A percentile compares a stretch with the other conserved stretches of the same genome.
phyloP scores from a whole-genome alignment of 2,329 filamentous ascomycete species.

The Phyllosticta citribraziliensis region DNA sequence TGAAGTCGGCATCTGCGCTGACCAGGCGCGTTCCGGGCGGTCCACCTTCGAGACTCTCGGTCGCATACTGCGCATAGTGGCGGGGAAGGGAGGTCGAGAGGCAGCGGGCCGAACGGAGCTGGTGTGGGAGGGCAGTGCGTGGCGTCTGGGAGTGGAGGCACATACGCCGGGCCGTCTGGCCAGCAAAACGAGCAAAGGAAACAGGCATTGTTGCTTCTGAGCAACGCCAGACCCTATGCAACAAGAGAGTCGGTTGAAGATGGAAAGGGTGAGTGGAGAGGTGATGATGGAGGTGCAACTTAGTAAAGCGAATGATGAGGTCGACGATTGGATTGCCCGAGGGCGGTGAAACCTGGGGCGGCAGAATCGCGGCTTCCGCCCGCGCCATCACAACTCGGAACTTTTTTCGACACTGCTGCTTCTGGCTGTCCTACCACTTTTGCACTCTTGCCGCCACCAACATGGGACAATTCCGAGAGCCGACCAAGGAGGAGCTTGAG shows the following conservation, averaged over 20 bases:
- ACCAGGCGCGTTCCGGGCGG: slow-evolving; percentile 3
- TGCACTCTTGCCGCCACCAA: slow-evolving; percentile 12
- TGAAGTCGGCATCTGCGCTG: slow-evolving; percentile 51
- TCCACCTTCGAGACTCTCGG: slow-evolving; percentile 43
- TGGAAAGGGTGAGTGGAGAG: slow-evolving; percentile 10
- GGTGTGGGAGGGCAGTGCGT: slow-evolving; percentile 29
- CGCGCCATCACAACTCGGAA: slow-evolving; percentile 1
- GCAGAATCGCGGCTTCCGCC: neutral
- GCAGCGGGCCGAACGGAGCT: slow-evolving; percentile 43
- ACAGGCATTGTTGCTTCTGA: slow-evolving; percentile 51
- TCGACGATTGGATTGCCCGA: slow-evolving; percentile 4
- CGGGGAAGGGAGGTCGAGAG: slow-evolving; percentile 58
- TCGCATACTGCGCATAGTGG: slow-evolving; percentile 49
- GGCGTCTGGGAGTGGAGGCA: slow-evolving; percentile 45
- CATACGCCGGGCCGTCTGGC: slow-evolving; percentile 59
- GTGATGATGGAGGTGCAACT: neutral
- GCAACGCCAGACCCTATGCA: slow-evolving; percentile 14
- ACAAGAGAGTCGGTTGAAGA: neutral
- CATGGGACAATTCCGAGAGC: slow-evolving; percentile 31
- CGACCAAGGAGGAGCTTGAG: slow-evolving; percentile 45
- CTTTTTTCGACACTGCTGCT: slow-evolving; percentile 12
- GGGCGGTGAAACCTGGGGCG: neutral
- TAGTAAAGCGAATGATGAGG: slow-evolving; percentile 1
- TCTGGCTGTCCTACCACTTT: slow-evolving; percentile 8
- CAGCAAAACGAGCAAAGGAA: slow-evolving; percentile 61